Conservation (phyloP, 306 rosid species). For the Prunus mira region DNA sequence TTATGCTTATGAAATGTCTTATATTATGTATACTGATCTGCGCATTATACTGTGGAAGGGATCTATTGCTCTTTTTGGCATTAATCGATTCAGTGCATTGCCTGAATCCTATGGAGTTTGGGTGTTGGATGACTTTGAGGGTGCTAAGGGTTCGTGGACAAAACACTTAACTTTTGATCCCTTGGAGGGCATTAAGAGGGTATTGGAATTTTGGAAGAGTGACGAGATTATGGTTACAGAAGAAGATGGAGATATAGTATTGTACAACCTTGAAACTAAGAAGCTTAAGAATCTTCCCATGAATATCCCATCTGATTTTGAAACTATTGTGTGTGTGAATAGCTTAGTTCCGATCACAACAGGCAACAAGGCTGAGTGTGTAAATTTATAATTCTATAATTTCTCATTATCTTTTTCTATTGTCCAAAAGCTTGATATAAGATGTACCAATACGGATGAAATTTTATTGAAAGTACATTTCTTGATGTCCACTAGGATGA, state of each 20-base stretch:
- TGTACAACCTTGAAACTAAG: neutral
- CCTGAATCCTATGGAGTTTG: neutral
- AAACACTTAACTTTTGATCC: neutral
- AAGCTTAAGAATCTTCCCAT: neutral
- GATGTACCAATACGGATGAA: no score
- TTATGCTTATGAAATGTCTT: neutral
- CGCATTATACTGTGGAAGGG: neutral
- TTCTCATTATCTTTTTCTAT: no score
- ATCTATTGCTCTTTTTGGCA: neutral
- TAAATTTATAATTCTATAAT: no score
- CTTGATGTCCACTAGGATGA: no score
- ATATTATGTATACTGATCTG: no score
- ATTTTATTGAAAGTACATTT: no score
- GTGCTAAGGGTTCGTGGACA: constrained; percentile 4
- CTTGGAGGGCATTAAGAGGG: neutral
- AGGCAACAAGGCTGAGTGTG: no score
- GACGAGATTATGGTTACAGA: neutral
- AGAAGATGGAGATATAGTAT: neutral
- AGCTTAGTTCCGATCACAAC: no score
- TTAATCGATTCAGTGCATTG: neutral
- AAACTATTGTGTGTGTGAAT: no score
- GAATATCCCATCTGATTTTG: no score
- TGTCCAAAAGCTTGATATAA: no score
- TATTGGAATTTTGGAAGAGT: neutral
- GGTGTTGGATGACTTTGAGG: neutral